Percentiles rank a stretch among this genome's conserved stretches.
phyloP scores from a whole-genome alignment of 768 basidiomycete species.

The Mycena leptocephala region DNA sequence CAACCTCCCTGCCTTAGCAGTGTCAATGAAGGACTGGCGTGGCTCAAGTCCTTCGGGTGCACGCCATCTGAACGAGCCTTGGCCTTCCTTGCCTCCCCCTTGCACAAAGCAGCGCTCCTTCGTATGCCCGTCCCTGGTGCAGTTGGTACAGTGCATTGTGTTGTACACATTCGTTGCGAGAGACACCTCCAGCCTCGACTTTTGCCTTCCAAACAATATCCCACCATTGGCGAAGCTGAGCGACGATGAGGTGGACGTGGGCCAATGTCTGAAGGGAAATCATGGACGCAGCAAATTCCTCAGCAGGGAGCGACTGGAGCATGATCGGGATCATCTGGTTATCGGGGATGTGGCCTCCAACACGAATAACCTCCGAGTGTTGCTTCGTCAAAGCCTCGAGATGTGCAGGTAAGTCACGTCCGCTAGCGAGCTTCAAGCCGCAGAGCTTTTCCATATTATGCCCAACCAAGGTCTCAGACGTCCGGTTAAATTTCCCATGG shows the following conservation, averaged over 20 bases:
- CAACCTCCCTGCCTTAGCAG: not conserved
- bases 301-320: conserved; percentile 11
- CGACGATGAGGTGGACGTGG: not conserved
- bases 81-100: conserved; percentile 48
- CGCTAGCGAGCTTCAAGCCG: not conserved
- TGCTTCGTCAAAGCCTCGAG: not conserved
- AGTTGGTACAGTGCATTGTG: conserved; percentile 39
- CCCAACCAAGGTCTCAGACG: not conserved
- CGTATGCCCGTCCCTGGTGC: conserved; percentile 31
- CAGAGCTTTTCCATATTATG: not conserved
- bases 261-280: not conserved
- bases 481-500: not conserved
- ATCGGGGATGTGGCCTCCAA: not conserved
- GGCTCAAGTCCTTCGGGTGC: not conserved
- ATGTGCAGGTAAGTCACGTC: not conserved
- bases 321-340: conserved; percentile 8
- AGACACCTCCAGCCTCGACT: too few relatives aligned
- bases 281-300: conserved; percentile 3
- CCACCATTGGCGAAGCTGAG: not conserved
- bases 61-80: conserved; percentile 32
- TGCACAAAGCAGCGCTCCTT: conserved; percentile 42
- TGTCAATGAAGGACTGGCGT: not conserved
- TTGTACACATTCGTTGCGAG: too few relatives aligned
- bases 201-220: not conserved
- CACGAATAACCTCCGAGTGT: not conserved